Base-by-base conservation (phyloP, 768 basidiomycete species). In the Terana coerulea region DNA sequence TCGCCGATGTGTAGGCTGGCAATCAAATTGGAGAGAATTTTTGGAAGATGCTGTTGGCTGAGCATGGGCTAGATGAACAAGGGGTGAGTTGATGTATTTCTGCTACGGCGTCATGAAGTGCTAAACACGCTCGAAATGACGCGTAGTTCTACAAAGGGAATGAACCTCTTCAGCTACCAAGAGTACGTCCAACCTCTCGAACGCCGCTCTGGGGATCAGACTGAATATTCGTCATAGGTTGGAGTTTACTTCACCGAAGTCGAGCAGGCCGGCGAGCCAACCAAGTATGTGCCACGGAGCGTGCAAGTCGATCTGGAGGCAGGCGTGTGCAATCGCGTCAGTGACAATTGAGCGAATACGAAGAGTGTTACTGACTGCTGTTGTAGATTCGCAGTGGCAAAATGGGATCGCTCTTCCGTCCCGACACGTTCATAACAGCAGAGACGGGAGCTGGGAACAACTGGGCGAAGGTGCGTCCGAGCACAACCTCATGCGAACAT, bases 281-380 rank as follows among this genome's bases (percentile, higher is more conserved):
- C 78, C 50, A 91, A 91, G 70, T 95, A 89, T 58, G 90, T 98
- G 6, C 95, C 95, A 10, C 79, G 95, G 30, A 89, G 88, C 53
- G 79, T 97, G 3, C 92, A 93, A 65, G 72, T 97, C 57, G 95
- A 98, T 74, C 74, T 98, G 36, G 95, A 98, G 67, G 73, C 83
- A 7, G 90, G 90, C 9, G 95, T 97, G 9, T 83, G 86, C 64
- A 83, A 95, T 58, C 79, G 76, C 47, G 87, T 89, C 54, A 47
- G 84, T 69, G 15, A 12, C 29, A 21, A 21, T 3, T 10, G 3
- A 21, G 2, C 3, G 11, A 11, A n/a, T 28, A 37, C 14, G n/a
- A 15, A 12, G 21, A 12, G 15, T n/a, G 2, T 14, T 39, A n/a
- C 22, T 36, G 7, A 19, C 12, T n/a, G 39, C 29, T 46, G 15